Percentiles rank a stretch among this genome's conserved stretches.
Conservation (phyloP, 768 basidiomycete genomes). For the Gyrodon lividus region DNA sequence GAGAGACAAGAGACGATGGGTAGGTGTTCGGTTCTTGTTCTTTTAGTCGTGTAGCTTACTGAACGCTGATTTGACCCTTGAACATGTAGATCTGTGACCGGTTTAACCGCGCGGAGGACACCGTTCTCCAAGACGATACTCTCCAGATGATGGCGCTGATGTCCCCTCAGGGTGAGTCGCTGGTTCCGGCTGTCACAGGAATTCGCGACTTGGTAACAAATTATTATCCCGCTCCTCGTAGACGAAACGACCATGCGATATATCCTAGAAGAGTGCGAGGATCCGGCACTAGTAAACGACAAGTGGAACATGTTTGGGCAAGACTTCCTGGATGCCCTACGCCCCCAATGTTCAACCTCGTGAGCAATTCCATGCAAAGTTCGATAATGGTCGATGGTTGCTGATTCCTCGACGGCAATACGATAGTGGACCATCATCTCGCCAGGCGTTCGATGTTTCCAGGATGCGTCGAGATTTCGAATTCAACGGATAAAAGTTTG, state of each 20-base stretch:
- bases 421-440: background rate
- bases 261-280: conserved; percentile 21
- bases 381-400: background rate
- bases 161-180: conserved; percentile 17
- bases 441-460: conserved; percentile 20
- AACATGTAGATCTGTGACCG: conserved; percentile 15
- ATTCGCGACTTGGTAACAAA: background rate
- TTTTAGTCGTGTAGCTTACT: background rate
- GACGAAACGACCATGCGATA: conserved; percentile 12
- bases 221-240: background rate
- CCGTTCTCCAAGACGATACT: conserved; percentile 25
- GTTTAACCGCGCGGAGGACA: conserved; percentile 3
- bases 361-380: background rate
- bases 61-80: background rate
- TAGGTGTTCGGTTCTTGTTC: conserved; percentile 4
- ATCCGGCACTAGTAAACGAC: conserved; percentile 4
- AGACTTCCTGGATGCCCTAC: conserved; percentile 19
- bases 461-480: conserved; percentile 34
- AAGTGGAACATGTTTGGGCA: conserved; percentile 23
- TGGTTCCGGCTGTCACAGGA: background rate
- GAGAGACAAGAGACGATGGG: conserved; percentile 19
- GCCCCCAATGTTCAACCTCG: background rate
- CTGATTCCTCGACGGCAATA: background rate
- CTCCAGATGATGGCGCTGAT: conserved; percentile 23
- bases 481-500: conserved; percentile 23